Evolutionary conservation across 2,329 filamentous ascomycete species (phyloP).

Genomic region (Fusarium tanahbumbuense): DNA sequence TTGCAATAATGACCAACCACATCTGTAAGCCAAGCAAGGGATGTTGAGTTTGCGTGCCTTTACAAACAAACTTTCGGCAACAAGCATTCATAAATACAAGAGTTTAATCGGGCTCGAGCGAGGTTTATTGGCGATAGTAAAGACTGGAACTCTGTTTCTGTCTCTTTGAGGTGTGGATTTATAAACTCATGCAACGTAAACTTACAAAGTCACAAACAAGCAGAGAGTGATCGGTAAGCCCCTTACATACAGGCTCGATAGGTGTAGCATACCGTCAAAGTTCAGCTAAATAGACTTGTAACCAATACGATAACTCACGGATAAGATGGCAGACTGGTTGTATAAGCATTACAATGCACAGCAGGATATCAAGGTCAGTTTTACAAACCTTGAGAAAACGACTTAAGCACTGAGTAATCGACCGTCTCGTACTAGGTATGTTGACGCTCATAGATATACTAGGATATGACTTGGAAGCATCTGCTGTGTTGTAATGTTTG

Average conservation of each 20-base stretch:
- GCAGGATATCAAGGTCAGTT: neutral
- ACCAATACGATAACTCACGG: neutral
- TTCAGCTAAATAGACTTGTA: neutral
- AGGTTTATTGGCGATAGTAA: neutral
- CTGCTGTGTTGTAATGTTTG: neutral
- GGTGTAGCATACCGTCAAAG: neutral
- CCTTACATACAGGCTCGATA: neutral
- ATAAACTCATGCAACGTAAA: neutral
- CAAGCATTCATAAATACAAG: neutral
- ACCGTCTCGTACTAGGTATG: neutral
- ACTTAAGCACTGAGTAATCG: neutral
- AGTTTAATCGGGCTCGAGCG: neutral
- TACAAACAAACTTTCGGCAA: neutral
- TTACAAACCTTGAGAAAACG: neutral
- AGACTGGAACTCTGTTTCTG: neutral
- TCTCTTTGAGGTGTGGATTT: neutral
- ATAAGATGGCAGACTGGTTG: neutral
- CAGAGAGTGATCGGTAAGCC: neutral
- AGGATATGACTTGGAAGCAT: neutral
- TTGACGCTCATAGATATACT: neutral
- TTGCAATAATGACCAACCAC: neutral
- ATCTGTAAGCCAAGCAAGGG: neutral
- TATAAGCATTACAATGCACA: neutral
- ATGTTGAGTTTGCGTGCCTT: neutral
- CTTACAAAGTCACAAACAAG: neutral